A percentile compares a stretch with the other conserved stretches of the same genome.
Conservation (phyloP, 2,329 filamentous ascomycete genomes). For the Mollisia scopiformis region DNA sequence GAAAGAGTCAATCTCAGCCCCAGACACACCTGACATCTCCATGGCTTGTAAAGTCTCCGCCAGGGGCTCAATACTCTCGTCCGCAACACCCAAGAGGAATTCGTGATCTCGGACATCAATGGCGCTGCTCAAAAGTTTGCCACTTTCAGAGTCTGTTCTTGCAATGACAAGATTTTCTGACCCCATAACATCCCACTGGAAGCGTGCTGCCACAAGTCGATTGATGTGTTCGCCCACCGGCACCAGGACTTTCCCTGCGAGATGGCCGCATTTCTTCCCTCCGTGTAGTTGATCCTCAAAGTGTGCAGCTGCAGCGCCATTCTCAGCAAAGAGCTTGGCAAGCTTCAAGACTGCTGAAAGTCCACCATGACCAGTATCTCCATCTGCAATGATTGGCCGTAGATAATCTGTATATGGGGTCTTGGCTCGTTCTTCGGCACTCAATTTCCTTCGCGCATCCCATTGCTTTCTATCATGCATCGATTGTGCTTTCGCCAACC, state of each 20-base stretch:
- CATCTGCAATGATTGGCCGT: conserved; percentile 92
- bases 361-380: conserved; percentile 94
- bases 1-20: conserved; percentile 80
- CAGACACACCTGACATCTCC: conserved; percentile 78
- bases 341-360: conserved; percentile 92
- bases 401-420: conserved; percentile 91
- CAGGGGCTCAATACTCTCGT: conserved; percentile 74
- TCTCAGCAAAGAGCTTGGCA: conserved; percentile 96
- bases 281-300: conserved; percentile 98
- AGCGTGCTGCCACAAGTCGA: conserved; percentile 85
- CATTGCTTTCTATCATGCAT: conserved; percentile 97
- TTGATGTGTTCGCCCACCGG: conserved; percentile 96
- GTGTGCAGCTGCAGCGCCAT: conserved; percentile 93
- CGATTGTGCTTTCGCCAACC: conserved; percentile 93
- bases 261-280: conserved; percentile 96
- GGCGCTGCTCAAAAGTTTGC: conserved; percentile 84
- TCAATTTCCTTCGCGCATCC: conserved; percentile 81
- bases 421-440: conserved; percentile 68
- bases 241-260: conserved; percentile 94
- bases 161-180: conserved; percentile 94
- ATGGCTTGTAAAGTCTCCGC: conserved; percentile 89
- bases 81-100: conserved; percentile 87
- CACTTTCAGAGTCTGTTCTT: conserved; percentile 93
- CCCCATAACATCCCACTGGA: conserved; percentile 99
- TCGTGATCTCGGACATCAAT: conserved; percentile 96